Evolutionary conservation across 2,329 filamentous ascomycete genomes (phyloP), one percentile per base, ranked within the genome.

Genomic region (Penicillium sp.): DNA sequence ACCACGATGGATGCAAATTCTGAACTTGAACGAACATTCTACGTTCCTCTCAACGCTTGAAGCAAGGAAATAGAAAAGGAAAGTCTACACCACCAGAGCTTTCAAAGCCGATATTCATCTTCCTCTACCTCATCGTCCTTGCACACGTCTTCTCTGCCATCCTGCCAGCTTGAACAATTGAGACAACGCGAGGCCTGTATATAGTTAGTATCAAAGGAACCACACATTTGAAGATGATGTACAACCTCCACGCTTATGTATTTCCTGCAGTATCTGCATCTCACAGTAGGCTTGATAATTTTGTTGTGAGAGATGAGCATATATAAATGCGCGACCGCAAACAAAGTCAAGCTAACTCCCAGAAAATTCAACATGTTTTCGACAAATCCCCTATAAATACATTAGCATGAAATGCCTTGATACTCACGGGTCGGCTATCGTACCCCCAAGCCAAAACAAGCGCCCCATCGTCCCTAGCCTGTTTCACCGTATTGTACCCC

Each of bases 391-490:
- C 68, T 70, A 29, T 5, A 11, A 29, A 1, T 1, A 14, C 33
- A 7, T 50, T 21, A 52, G 35, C 22, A 19, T 5, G 11, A 22
- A 19, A 19, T 19, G 4, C 5, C 7, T 3, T 16, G n/a, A 19
- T 39, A 1, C 8, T 6, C 35, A n/a, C 35, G 10, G 7, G 35
- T 19, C 16, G 10, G 16, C n/a, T 14, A 33, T 71, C 80, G 49
- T 67, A 87, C 81, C 88, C 89, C 61, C 89, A 91, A 1, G 88
- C 86, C 77, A 90, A 80, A 21, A 91, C 83, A 1, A 91, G 83
- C 1, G 89, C 89, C 1, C 88, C 89, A 62, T 91, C 89, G 5
- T 85, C 82, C 58, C 87, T 80, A 2, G 89, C 89, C 68, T 89
- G 86, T 44, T 84, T 76, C 7, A 90, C 76, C 1, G 89, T 91